Evolutionary conservation across 139 green algal species (phyloP).

Genomic region (Chlamydomonas incerta): DNA sequence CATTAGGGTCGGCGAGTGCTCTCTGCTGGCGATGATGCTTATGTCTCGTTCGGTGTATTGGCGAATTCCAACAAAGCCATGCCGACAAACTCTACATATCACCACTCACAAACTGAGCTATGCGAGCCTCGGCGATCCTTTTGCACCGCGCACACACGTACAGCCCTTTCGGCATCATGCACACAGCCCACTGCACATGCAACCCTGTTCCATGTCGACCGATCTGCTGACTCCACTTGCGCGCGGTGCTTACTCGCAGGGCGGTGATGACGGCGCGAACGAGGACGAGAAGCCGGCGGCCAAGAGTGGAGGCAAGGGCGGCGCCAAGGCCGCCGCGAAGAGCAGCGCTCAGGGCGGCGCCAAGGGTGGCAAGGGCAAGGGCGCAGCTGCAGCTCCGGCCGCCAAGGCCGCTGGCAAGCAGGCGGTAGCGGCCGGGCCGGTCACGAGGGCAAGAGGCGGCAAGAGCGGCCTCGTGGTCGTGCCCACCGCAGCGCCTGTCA

Average conservation of each 20-base stretch:
- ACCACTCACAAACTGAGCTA: constrained; percentile 71
- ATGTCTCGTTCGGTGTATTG: constrained; percentile 73
- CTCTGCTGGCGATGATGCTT: constrained; percentile 54
- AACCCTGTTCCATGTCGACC: too few relatives aligned
- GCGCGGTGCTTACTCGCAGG: too few relatives aligned
- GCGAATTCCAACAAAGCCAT: constrained; percentile 62
- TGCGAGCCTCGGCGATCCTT: too few relatives aligned
- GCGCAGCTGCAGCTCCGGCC: background rate
- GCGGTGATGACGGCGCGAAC: background rate
- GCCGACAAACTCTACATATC: constrained; percentile 64
- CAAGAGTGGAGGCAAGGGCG: background rate
- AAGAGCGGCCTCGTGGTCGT: background rate
- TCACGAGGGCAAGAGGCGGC: too few relatives aligned
- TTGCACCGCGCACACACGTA: background rate
- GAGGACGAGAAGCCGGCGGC: background rate
- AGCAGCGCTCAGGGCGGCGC: background rate
- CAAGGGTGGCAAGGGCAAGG: background rate
- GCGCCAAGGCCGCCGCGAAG: background rate
- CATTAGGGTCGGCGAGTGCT: too few relatives aligned
- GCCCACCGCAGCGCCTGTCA: background rate
- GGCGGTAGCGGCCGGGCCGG: background rate
- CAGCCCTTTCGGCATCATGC: background rate
- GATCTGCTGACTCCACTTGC: too few relatives aligned
- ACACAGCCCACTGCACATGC: too few relatives aligned
- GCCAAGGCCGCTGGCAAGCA: background rate